Evolutionary conservation across 352 stramenopile genomes (phyloP), one percentile per base, ranked within the genome.

Genomic region (Pythium volutum): DNA sequence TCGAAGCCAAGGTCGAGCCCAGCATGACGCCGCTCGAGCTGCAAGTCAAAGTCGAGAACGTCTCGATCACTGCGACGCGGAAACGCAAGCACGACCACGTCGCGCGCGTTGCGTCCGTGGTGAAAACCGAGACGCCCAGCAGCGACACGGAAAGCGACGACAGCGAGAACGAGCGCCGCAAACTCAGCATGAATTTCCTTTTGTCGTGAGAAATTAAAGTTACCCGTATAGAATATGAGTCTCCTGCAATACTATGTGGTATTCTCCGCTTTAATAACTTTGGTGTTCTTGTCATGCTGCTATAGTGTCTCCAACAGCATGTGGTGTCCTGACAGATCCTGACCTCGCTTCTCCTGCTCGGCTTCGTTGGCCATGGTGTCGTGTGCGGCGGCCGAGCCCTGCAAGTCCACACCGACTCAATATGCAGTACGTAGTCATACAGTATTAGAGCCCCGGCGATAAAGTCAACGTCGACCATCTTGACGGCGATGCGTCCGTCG

Each of bases 111-210:
- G 22, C 20, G 10, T 29, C 9, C 12, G 42, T 4, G 9, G 51
- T 65, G 11, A 56, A 62, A 29, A n/a, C 39, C 8, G 60, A 57
- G n/a, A 26, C 43, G 10, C 46, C 34, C 4, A 43, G 47, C 23
- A 58, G 39, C 31, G 41, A 55, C 61, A 55, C 29, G 15, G 49
- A 50, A 16, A 53, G 55, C 42, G 51, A 61, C 50, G 59, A 61
- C 59, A 61, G 52, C 52, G 59, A 67, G 4, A 57, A 18, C 29
- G 59, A 66, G 34, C 50, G 59, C 34, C 59, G 61, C 53, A 67
- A 67, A 53, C 45, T 62, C 4, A 67, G 25, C 15, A 67, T 67
- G 61, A 67, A 67, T 31, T 67, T 67, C 25, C 23, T 67, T 3
- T 48, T 67, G 48, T 59, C 53, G 23, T 67, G 51, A 58, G n/a